Percentiles rank a stretch among this genome's conserved stretches.
Conservation (phyloP, 805 yeast species). For the Starmerella geochares region DNA sequence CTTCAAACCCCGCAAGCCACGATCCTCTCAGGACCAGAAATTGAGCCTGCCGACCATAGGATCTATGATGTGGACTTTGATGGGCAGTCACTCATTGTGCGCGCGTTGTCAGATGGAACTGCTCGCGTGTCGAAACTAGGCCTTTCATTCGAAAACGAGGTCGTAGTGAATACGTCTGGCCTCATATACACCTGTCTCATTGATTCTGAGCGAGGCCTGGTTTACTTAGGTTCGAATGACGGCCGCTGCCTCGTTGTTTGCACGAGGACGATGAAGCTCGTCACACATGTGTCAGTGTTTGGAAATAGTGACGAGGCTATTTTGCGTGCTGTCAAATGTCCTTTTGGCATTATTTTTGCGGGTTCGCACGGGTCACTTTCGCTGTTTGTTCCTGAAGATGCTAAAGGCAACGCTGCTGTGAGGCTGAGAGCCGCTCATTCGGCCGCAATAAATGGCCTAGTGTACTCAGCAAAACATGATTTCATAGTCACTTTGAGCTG, state of each 20-base stretch:
- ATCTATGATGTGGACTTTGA: conserved; percentile 5
- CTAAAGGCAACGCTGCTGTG: neutral
- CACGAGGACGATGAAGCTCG: neutral
- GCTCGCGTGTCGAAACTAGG: neutral
- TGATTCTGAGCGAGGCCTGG: neutral
- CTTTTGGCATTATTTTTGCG: conserved; percentile 2
- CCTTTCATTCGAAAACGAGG: neutral
- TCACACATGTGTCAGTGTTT: neutral
- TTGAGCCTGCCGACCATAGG: no score
- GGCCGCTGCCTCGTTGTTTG: neutral
- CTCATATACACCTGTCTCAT: neutral
- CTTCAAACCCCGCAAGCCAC: neutral
- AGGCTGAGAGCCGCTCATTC: conserved; percentile 1
- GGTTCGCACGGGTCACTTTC: conserved; percentile 4
- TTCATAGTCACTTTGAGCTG: neutral
- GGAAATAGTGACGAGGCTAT: neutral
- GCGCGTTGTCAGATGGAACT: neutral
- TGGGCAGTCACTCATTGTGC: neutral
- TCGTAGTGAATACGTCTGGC: neutral
- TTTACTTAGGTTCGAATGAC: neutral
- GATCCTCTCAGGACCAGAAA: neutral
- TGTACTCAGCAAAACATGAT: neutral
- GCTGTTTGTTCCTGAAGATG: neutral
- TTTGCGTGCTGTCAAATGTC: neutral
- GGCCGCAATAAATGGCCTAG: conserved; percentile 1